These are phyloP conservation scores for Sanghuangporus baumii DNA, from an alignment of 1,284 basidiomycete genomes.

Conservation along the genomic window DNA sequence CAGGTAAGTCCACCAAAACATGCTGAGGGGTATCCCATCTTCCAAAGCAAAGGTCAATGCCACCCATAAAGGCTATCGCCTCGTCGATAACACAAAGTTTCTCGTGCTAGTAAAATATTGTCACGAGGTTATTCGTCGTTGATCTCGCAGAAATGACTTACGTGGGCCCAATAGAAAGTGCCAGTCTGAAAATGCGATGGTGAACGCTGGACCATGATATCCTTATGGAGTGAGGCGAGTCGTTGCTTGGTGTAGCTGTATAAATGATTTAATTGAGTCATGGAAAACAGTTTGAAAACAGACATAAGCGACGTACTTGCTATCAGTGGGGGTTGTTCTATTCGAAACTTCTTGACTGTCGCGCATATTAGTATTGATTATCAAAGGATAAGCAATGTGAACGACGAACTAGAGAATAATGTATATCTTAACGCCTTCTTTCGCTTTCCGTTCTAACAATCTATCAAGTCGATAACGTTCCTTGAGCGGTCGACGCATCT, in stretches of 20 bases:
- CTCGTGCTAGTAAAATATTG: conserved; percentile 68
- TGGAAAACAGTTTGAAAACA: conserved; percentile 8
- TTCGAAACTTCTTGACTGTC: conserved; percentile 94
- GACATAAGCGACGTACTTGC: conserved; percentile 51
- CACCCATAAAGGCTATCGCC: conserved; percentile 97
- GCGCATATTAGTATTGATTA: neutral
- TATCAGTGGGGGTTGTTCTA: conserved; percentile 89
- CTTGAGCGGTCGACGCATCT: conserved; percentile 78
- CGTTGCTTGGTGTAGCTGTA: conserved; percentile 84
- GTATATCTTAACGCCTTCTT: conserved; percentile 94
- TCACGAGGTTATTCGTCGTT: conserved; percentile 3
- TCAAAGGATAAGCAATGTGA: neutral
- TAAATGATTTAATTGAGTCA: conserved; percentile 13
- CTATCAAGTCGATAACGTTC: conserved; percentile 87
- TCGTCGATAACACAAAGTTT: conserved; percentile 98
- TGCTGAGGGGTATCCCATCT: conserved; percentile 98
- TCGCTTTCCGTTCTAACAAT: conserved; percentile 88
- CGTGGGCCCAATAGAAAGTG: conserved; percentile 98
- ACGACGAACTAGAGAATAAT: conserved; percentile 83
- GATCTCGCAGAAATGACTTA: conserved; percentile 35
- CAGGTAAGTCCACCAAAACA: conserved; percentile 81
- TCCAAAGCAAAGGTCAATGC: conserved; percentile 90
- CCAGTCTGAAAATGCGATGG: conserved; percentile 97
- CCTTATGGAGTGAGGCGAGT: conserved; percentile 82
- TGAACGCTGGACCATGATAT: conserved; percentile 95